Evolutionary conservation across 2,329 filamentous ascomycete genomes (phyloP).

Genomic region (Aspergillus brasiliensis): DNA sequence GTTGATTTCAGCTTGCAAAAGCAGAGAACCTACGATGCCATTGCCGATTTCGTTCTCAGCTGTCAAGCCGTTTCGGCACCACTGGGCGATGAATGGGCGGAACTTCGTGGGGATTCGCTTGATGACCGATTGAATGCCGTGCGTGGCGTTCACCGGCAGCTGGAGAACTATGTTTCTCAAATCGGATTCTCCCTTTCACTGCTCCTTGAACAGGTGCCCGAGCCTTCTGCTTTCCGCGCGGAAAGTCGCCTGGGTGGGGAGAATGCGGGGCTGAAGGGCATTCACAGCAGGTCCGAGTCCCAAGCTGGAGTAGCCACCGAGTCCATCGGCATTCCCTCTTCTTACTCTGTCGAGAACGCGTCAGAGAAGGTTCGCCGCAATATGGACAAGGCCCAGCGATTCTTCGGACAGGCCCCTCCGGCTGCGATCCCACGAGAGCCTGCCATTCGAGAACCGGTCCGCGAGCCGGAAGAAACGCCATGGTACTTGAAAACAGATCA

Average conservation of each 20-base stretch:
- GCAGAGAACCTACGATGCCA: conserved; percentile 89
- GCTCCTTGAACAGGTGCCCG: conserved; percentile 76
- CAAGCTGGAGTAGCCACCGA: conserved; percentile 40
- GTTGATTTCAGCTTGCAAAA: conserved; percentile 88
- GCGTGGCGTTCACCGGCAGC: conserved; percentile 71
- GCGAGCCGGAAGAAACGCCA: conserved; percentile 72
- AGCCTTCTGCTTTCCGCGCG: conserved; percentile 51
- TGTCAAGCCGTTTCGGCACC: conserved; percentile 93
- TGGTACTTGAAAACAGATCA: conserved; percentile 84
- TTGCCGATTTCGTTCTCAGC: conserved; percentile 82
- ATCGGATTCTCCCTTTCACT: conserved; percentile 86
- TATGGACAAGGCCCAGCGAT: conserved; percentile 51
- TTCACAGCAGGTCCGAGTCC: conserved; percentile 36
- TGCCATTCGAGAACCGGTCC: conserved; percentile 43
- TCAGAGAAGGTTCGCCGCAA: conserved; percentile 45
- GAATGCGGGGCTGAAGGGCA: conserved; percentile 25
- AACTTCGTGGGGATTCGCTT: conserved; percentile 84
- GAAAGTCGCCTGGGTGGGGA: conserved; percentile 36
- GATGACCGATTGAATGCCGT: conserved; percentile 85
- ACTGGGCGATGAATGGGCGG: conserved; percentile 91
- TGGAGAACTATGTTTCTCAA: conserved; percentile 85
- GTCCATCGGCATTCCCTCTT: conserved; percentile 49
- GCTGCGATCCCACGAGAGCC: conserved; percentile 41
- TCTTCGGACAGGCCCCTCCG: conserved; percentile 51
- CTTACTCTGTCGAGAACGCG: conserved; percentile 42